Evolutionary conservation across 306 rosid species (phyloP), one percentile per base, ranked within the genome.

Genomic region (Pterocarpus santalinus): DNA sequence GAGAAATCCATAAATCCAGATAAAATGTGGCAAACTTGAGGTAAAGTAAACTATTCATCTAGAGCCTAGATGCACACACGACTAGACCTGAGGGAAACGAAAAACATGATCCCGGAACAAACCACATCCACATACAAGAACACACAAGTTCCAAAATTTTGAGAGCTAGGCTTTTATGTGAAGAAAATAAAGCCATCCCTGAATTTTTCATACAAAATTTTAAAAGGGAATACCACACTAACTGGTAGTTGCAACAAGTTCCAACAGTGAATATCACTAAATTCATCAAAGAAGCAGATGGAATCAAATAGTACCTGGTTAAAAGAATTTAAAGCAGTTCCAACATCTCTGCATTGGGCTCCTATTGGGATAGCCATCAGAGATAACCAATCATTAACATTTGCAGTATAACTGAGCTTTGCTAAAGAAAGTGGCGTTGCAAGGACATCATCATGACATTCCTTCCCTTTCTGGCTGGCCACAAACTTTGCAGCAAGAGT

Each of bases 311-410:
- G 51, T 81, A 93, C 99, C 96, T 79, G 91, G 76, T 79, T 71
- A 65, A 90, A 78, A 87, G 94, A 90, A 73, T 72, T 79, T 6
- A 92, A 82, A 78, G 88, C 35, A 67, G 79, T 33, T 34, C 89
- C 94, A 74, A 88, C 90, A 83, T 96, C 99, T 66, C 94, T 85
- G 85, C 98, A 89, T 41, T 78, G 92, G 22, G 94, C 98, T 72
- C 98, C 99, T n/a, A 93, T 46, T 1, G 98, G 97, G 39, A 89
- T 82, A 28, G 88, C 90, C 80, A 76, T 72, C 13, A 91, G 81
- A 30, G 98, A 96, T 11, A 93, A 78, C 90, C 94, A 93, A 73
- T 93, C 89, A 69, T 84, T 72, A 32, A 87, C 79, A 75, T 82
- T 82, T 14, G 88, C 90, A 8, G 53, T 87, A 38, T 92, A 92